Conservation (phyloP, 2,329 filamentous ascomycete species). For the Trichophaea hybrida region DNA sequence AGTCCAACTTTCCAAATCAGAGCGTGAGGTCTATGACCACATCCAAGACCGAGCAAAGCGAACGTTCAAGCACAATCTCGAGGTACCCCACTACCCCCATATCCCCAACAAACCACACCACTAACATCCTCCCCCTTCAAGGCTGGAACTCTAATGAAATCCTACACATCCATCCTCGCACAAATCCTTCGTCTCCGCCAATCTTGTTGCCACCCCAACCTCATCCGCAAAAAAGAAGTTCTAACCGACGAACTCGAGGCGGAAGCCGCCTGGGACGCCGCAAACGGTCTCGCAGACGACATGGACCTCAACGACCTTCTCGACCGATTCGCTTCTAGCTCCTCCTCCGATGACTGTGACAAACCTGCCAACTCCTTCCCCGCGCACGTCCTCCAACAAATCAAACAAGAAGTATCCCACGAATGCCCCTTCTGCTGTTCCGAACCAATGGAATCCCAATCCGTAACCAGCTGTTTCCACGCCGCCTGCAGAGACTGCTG, state of each 20-base stretch:
- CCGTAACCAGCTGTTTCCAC: conserved; percentile 94
- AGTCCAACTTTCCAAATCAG: conserved; percentile 68
- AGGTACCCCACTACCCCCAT: conserved; percentile 30
- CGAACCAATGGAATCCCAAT: conserved; percentile 88
- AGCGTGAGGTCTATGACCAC: conserved; percentile 83
- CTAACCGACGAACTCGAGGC: conserved; percentile 81
- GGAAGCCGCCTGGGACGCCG: conserved; percentile 59
- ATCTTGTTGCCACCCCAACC: conserved; percentile 80
- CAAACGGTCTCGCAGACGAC: conserved; percentile 73
- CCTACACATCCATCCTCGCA: conserved; percentile 92
- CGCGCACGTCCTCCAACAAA: conserved; percentile 75
- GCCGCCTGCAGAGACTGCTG: conserved; percentile 89
- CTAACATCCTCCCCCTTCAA: conserved; percentile 5
- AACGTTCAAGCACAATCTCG: conserved; percentile 72
- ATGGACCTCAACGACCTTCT: conserved; percentile 89
- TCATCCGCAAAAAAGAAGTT: conserved; percentile 72
- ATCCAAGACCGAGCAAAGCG: conserved; percentile 72
- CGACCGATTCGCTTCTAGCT: conserved; percentile 57
- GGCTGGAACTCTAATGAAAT: conserved; percentile 83
- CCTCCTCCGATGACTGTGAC: conserved; percentile 40
- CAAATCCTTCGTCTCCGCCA: conserved; percentile 88
- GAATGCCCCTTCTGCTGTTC: conserved; percentile 94
- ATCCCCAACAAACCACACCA: background rate
- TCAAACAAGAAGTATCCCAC: conserved; percentile 71
- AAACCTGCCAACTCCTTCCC: conserved; percentile 57